phyloP scores from a whole-genome alignment of 75 land plant species.

The Cupressus sempervirens region DNA sequence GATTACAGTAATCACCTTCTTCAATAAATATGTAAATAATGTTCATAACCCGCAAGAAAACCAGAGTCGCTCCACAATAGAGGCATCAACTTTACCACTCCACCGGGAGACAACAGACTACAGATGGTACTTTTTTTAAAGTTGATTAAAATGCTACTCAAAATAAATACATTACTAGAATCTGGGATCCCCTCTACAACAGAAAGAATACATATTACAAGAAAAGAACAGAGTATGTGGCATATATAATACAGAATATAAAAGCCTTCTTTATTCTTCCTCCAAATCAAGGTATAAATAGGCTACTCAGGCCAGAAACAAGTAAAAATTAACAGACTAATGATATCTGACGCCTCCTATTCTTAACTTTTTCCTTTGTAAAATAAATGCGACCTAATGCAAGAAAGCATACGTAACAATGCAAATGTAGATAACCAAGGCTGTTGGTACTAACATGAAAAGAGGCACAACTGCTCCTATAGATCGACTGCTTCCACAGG shows the following conservation, averaged over 20 bases:
- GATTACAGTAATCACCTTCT: background rate
- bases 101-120: background rate
- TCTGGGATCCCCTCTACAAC: background rate
- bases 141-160: background rate
- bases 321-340: background rate
- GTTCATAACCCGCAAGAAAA: background rate
- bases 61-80: background rate
- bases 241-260: background rate
- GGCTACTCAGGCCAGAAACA: too few relatives aligned
- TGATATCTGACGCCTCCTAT: background rate
- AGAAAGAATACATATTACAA: background rate
- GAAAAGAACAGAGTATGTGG: background rate
- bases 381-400: conserved; percentile 5
- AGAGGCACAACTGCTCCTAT: conserved; percentile 53
- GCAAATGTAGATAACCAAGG: conserved; percentile 52
- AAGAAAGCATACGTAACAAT: conserved; percentile 66
- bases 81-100: background rate
- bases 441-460: conserved; percentile 67
- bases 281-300: too few relatives aligned
- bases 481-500: conserved; percentile 45
- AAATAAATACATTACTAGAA: too few relatives aligned
- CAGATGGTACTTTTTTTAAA: background rate
- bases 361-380: background rate
- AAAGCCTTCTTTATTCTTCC: background rate
- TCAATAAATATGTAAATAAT: background rate